phyloP scores from a whole-genome alignment of 768 basidiomycete genomes.

The Trametes cinnabarina region DNA sequence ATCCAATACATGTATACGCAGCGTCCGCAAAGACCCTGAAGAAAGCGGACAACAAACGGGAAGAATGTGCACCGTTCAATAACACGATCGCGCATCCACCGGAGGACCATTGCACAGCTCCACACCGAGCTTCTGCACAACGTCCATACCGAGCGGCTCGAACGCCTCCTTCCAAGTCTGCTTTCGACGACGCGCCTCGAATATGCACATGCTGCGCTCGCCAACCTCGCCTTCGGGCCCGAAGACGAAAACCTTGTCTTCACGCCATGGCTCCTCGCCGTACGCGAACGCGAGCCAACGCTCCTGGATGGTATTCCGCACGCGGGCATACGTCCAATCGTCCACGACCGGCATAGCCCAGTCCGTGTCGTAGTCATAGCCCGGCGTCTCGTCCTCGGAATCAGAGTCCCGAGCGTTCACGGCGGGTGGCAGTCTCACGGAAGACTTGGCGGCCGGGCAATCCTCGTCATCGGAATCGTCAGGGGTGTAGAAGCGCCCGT shows the following conservation, averaged over 20 bases:
- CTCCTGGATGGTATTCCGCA: slow-evolving; percentile 69
- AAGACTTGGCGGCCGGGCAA: slow-evolving; percentile 3
- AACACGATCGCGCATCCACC: slow-evolving; percentile 18
- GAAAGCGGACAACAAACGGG: neutral
- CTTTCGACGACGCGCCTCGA: slow-evolving; percentile 61
- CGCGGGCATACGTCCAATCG: slow-evolving; percentile 61
- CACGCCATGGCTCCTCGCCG: slow-evolving; percentile 70
- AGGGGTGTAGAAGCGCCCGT: slow-evolving; percentile 36
- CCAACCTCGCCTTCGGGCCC: slow-evolving; percentile 82
- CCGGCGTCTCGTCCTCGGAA: slow-evolving; percentile 31
- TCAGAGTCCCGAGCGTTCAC: slow-evolving; percentile 17
- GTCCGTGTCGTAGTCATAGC: slow-evolving; percentile 30
- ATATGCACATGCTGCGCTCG: slow-evolving; percentile 62
- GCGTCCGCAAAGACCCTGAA: neutral
- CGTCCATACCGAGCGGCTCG: slow-evolving; percentile 61
- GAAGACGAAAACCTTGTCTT: slow-evolving; percentile 71
- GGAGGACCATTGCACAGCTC: slow-evolving; percentile 73
- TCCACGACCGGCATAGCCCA: slow-evolving; percentile 63
- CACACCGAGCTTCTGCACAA: slow-evolving; percentile 71
- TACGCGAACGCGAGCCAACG: slow-evolving; percentile 75
- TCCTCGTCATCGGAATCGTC: slow-evolving; percentile 27
- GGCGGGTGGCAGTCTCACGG: neutral
- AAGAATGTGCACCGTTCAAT: neutral
- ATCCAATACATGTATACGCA: neutral
- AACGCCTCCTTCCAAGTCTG: slow-evolving; percentile 63